Base-by-base conservation (phyloP, 2,329 filamentous ascomycete genomes). In the Hortaea werneckii region DNA sequence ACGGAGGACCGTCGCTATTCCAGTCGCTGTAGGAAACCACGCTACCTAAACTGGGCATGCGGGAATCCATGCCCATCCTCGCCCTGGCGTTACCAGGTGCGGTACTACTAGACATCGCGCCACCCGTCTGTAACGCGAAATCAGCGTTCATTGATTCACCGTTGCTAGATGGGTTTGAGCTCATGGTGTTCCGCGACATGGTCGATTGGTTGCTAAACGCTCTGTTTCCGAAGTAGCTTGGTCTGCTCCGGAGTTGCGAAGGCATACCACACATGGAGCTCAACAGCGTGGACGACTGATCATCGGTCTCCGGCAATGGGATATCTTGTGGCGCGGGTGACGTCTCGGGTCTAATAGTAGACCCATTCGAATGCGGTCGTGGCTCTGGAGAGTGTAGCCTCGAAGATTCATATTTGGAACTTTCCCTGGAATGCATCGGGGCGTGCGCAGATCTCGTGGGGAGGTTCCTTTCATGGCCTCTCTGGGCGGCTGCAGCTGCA, bases 1-100 rank as follows among this genome's bases (percentile, higher is more conserved):
- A 41, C 6, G 56, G 56, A 9, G 50, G 46, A 6, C 45, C 51
- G 32, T 53, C 53, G 28, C 43, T 47, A 30, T 55, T 46, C 7
- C 43, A 34, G 29, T 50, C 51, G 39, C 48, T 50, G 1, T 83
- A 86, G 5, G 88, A 95, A 2, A 81, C 84, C 69, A 95, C 87
- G 63, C 90, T 95, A 20, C 88, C 88, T 48, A 95, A 76, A 66
- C 89, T 95, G 50, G 89, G 82, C 8, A 88, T 78, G 26, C 90
- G 77, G 13, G 83, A 81, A 45, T 94, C 71, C 2, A 70, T 67
- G 49, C 77, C 73, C 61, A 75, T 78, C 32, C 32, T 35, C 63
- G 69, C 56, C 58, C 69, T 56, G 59, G 69, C 55, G 37, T 57
- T 59, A 39, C 12, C 26, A 9, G 42, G 41, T 45, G 51, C 60